Base-by-base conservation (phyloP, 2,329 filamentous ascomycete genomes). In the Sclerotinia nivalis region DNA sequence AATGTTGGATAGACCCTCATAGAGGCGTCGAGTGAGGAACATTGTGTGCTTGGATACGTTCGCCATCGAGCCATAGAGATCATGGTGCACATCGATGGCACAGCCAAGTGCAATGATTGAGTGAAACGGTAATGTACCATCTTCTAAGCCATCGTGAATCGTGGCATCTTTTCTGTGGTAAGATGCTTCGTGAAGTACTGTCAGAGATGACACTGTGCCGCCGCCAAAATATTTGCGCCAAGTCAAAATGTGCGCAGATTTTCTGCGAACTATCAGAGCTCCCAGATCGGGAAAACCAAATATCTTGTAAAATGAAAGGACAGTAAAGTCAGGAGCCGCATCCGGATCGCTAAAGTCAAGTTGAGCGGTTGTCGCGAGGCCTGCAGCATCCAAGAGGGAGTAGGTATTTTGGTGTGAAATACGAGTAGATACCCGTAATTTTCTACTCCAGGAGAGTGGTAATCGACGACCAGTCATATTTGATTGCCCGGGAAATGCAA, bases 221-320 rank as follows among this genome's bases (percentile, higher is more conserved):
- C 95, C 95, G 6, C 95, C 95, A 80, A 98, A 98, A 76, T 96
- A 98, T 72, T 83, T 88, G 71, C 93, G 87, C 65, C 84, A 84
- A 34, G 86, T 82, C 60, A 97, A 88, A 2, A 90, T 78, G 54
- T 85, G 80, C 15, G 86, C 87, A 6, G 91, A 87, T 25, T 86
- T 84, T 73, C 91, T 93, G 47, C 91, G 88, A 15, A 97, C 88
- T 43, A 98, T 88, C 69, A 98, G 81, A 1, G 89, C 93, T 1
- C 95, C 95, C 1, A 98, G 82, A 77, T 97, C 92, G 0, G 95
- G 95, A 73, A 97, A 97, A 0, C 95, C 95, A 79, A 97, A 97
- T 18, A 97, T 94, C 80, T 98, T 98, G 82, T 97, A 96, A 72
- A 98, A 89, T 78, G 93, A 97, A 49, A 97, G 76, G 0, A 92